Conservation (phyloP, 345 rosid species). For the Salix purpurea region DNA sequence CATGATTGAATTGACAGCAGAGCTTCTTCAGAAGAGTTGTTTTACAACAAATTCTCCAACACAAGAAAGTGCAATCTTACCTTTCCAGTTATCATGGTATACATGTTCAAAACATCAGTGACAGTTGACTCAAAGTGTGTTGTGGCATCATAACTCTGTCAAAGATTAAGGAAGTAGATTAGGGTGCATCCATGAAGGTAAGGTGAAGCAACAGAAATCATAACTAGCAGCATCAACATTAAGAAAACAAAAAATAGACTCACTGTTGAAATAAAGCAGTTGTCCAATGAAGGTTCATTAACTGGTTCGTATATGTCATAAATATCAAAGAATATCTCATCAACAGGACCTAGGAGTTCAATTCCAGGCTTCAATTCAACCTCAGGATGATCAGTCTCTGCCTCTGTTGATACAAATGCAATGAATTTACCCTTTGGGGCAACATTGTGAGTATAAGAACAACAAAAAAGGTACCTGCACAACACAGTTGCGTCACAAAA, state of each 20-base stretch:
- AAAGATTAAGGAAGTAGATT: slow-evolving; percentile 11
- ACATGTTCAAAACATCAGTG: slow-evolving; percentile 80
- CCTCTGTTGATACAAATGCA: slow-evolving; percentile 89
- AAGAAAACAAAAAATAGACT: slow-evolving; percentile 21
- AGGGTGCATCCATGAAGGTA: slow-evolving; percentile 2
- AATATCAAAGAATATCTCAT: slow-evolving; percentile 80
- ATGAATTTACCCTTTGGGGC: slow-evolving; percentile 94
- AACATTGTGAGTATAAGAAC: slow-evolving; percentile 89
- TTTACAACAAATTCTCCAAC: background rate
- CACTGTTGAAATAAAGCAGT: slow-evolving; percentile 86
- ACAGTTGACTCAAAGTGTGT: slow-evolving; percentile 96
- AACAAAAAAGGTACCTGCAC: slow-evolving; percentile 90
- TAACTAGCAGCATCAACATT: background rate
- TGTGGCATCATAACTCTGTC: slow-evolving; percentile 96
- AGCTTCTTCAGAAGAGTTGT: background rate
- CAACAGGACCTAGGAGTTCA: slow-evolving; percentile 75
- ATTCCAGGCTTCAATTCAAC: slow-evolving; percentile 75
- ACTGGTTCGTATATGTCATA: slow-evolving; percentile 79
- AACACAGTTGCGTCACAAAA: background rate
- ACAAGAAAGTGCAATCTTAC: slow-evolving; percentile 29
- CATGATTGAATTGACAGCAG: background rate
- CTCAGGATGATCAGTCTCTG: slow-evolving; percentile 81
- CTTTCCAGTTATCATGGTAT: slow-evolving; percentile 95
- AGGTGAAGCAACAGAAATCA: background rate
- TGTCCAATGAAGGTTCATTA: slow-evolving; percentile 75